Evolutionary conservation across 768 basidiomycete genomes (phyloP).

Genomic region (Leucocoprinus sp.): DNA sequence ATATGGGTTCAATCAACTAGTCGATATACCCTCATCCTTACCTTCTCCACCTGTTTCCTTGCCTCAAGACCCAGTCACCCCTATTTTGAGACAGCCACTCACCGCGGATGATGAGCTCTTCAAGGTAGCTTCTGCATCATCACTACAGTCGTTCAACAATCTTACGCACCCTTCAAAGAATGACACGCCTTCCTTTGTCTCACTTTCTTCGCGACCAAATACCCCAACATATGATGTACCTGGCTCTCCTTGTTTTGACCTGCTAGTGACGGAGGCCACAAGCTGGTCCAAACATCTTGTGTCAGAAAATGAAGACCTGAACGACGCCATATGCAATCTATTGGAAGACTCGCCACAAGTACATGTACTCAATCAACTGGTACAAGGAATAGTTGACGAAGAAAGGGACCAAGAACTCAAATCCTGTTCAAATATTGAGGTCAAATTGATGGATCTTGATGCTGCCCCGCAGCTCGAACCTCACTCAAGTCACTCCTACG

Average conservation of each 20-base stretch:
- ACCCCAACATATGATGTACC: constrained; percentile 11
- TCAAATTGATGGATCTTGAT: not conserved
- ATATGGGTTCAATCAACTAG: not conserved
- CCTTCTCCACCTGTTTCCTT: constrained; percentile 13
- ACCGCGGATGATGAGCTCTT: not conserved
- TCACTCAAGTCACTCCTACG: not conserved
- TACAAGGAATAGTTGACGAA: constrained; percentile 26
- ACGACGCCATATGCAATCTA: constrained; percentile 1
- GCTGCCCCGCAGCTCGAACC: not conserved
- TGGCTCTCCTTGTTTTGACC: constrained; percentile 10
- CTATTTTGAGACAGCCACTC: not conserved
- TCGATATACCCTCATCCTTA: constrained; percentile 8
- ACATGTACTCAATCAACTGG: constrained; percentile 41
- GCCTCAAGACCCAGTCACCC: not conserved
- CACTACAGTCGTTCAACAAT: not conserved
- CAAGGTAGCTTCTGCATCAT: too few species aligned
- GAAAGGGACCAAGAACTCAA: constrained; percentile 5
- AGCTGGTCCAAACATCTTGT: not conserved
- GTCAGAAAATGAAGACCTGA: not conserved
- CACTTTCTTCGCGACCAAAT: constrained; percentile 19
- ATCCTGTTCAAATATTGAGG: not conserved
- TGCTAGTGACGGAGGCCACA: constrained; percentile 12
- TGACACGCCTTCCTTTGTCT: constrained; percentile 18
- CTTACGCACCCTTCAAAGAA: constrained; percentile 7
- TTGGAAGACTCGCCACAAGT: constrained; percentile 22